Percentiles rank a stretch among this genome's conserved stretches.
Conservation (phyloP, 805 yeast genomes). For the Blastobotrys peoriensis region DNA sequence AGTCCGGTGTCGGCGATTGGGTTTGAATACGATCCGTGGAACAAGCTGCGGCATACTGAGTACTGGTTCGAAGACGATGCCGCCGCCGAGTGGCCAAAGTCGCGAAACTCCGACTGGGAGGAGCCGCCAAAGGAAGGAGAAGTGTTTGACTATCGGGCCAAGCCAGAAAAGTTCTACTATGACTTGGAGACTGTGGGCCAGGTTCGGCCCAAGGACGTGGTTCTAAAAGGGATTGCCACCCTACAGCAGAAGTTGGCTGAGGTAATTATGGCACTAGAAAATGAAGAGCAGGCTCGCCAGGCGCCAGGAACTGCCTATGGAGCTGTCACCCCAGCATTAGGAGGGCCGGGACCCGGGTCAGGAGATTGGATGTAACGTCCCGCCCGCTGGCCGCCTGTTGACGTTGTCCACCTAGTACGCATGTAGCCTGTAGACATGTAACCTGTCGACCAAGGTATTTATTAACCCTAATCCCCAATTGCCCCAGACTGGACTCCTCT, state of each 20-base stretch:
- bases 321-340: background rate
- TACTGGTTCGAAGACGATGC: conserved; percentile 92
- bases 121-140: conserved; percentile 90
- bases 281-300: conserved; percentile 4
- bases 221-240: conserved; percentile 74
- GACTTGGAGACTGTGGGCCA: conserved; percentile 92
- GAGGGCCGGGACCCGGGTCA: background rate
- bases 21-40: conserved; percentile 99
- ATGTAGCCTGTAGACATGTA: no score
- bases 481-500: no score
- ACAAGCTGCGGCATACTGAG: conserved; percentile 91
- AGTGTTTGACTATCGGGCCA: conserved; percentile 75
- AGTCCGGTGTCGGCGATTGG: conserved; percentile 94
- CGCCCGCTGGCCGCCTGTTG: no score
- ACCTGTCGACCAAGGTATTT: no score
- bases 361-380: conserved; percentile 1
- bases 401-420: no score
- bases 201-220: conserved; percentile 83
- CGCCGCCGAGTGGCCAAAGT: conserved; percentile 88
- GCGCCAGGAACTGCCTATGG: background rate
- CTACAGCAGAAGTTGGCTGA: conserved; percentile 88
- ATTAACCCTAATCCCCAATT: no score
- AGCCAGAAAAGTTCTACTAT: conserved; percentile 74
- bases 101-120: conserved; percentile 88
- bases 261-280: conserved; percentile 62